Evolutionary conservation across 768 basidiomycete species (phyloP).

Genomic region (Leccinum truebloodii): DNA sequence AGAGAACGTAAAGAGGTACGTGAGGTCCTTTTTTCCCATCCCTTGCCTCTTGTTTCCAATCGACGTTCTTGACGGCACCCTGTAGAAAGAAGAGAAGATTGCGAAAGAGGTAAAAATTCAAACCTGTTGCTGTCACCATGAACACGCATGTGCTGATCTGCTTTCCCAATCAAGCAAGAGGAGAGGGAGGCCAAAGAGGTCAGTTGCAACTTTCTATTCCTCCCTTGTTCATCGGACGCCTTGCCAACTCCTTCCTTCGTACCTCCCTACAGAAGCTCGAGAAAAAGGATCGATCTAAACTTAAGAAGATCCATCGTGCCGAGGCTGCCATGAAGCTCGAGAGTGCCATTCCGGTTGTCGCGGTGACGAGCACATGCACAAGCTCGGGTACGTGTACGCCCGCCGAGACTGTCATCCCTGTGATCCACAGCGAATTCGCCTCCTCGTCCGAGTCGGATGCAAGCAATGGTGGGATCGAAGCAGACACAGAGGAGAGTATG

Average conservation of each 20-base stretch:
- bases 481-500: constrained; percentile 74
- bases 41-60: background rate
- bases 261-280: constrained; percentile 46
- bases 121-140: background rate
- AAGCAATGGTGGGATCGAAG: constrained; percentile 61
- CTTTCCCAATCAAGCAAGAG: constrained; percentile 36
- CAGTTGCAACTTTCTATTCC: constrained; percentile 7
- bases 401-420: constrained; percentile 21
- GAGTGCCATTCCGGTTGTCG: constrained; percentile 3
- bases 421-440: constrained; percentile 33
- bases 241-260: background rate
- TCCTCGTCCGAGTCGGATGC: constrained; percentile 62
- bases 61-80: constrained; percentile 10
- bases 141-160: constrained; percentile 21
- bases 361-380: constrained; percentile 12
- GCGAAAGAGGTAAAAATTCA: constrained; percentile 51
- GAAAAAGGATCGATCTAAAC: constrained; percentile 57
- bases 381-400: constrained; percentile 8
- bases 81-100: constrained; percentile 53
- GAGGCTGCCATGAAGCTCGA: constrained; percentile 35
- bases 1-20: constrained; percentile 60
- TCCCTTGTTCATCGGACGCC: background rate
- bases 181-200: constrained; percentile 51
- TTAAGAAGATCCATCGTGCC: constrained; percentile 46
- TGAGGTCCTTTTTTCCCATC: constrained; percentile 1